A percentile compares a stretch with the other conserved stretches of the same genome.
Conservation (phyloP, 352 stramenopile genomes). For the Globisporangium alternatum region DNA sequence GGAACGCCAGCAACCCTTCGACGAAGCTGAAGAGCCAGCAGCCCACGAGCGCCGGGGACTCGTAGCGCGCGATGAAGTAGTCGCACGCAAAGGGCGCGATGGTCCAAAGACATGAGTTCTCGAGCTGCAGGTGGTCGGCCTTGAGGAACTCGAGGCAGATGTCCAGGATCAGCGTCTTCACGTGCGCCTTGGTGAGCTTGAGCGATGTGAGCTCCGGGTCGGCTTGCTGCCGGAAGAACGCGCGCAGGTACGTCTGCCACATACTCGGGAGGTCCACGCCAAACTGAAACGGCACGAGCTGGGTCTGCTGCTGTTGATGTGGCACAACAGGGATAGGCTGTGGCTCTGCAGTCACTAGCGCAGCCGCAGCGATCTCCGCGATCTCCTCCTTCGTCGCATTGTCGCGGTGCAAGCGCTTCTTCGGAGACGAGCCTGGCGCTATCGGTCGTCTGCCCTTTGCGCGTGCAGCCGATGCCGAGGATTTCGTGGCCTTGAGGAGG, state of each 20-base stretch:
- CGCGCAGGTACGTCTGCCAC: constrained; percentile 40
- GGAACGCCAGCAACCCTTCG: constrained; percentile 33
- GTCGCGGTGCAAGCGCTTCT: constrained; percentile 19
- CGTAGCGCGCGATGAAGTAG: constrained; percentile 59
- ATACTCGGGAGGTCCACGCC: constrained; percentile 23
- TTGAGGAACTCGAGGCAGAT: constrained; percentile 80
- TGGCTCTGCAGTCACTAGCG: neutral
- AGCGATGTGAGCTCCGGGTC: constrained; percentile 9
- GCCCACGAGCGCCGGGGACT: constrained; percentile 44
- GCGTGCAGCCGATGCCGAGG: neutral
- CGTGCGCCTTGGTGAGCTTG: constrained; percentile 24
- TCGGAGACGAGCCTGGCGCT: neutral
- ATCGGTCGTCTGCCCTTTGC: neutral
- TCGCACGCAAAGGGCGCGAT: constrained; percentile 71
- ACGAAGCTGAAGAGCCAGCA: constrained; percentile 53
- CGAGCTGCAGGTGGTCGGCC: constrained; percentile 50
- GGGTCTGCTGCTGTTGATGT: constrained; percentile 3
- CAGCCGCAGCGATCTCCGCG: constrained; percentile 8
- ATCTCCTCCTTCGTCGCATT: constrained; percentile 22
- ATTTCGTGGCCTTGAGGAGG: constrained; percentile 4
- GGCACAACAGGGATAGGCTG: neutral
- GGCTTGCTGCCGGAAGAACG: constrained; percentile 16
- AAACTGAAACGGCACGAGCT: constrained; percentile 5
- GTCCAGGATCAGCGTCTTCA: constrained; percentile 59
- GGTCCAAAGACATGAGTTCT: constrained; percentile 46